Evolutionary conservation across 257 asterid species (phyloP), one percentile per base, ranked within the genome.

Genomic region (Plantago major): DNA sequence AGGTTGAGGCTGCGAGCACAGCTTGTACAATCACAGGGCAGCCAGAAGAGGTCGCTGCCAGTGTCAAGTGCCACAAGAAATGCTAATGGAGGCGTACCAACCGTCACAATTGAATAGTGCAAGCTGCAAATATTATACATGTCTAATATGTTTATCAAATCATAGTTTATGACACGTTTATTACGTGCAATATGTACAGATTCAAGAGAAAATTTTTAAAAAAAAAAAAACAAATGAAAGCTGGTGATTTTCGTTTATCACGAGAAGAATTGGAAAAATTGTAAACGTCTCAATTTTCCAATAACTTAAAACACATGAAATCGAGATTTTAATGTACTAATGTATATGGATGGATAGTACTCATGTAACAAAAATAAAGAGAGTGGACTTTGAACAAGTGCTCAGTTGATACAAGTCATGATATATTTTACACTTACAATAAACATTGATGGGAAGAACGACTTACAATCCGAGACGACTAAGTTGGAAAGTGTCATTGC

Each of bases 1-100:
- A 79, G 8, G 68, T 68, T 72, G 63, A 82, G 49, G 72, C 73
- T 74, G 26, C 77, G 77, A 7, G 61, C 79, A 60, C 99, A 93
- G 26, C 22, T 74, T 48, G 73, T 62, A 63, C 99, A 93, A 28
- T 87, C 88, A 60, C 99, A 93, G 6, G 99, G 99, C 65, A 93
- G 65, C 99, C 99, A 93, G 67, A 93, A 93, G 68, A 93, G 83
- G 78, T 93, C 88, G n/a, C 99, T 93, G 43, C 97, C 99, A 3
- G 99, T 93, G 78, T 93, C 99, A 8, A 93, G 99, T 38, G 99
- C 97, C 73, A 93, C 99, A 26, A 89, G 71, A 66, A 70, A 93
- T 54, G 76, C 11, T 13, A 71, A 17, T 9, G 78, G 62, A 10
- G 99, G 99, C 4, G 89, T 84, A 4, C 99, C 99, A 62, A 93